Evolutionary conservation across 352 stramenopile species (phyloP), one percentile per base, ranked within the genome.

Genomic region (Phytophthora pisi): DNA sequence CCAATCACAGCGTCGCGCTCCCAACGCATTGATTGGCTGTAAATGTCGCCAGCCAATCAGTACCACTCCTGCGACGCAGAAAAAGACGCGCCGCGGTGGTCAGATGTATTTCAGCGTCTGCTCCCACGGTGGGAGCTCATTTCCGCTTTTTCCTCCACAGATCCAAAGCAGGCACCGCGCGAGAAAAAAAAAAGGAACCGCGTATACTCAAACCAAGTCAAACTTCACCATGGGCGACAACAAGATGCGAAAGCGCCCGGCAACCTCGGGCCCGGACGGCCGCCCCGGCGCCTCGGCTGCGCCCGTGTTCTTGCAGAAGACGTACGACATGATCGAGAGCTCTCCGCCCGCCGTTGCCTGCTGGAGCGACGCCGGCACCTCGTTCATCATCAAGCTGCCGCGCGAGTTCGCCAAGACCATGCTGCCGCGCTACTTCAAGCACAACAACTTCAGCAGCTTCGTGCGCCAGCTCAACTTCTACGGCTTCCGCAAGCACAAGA

Each of bases 391-490:
- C 72, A 97, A 97, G 76, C 78, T 94, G 57, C 90, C 92, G 57
- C 89, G 93, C 54, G 90, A 97, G 78, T 97, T 98, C 75, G 90
- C 92, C 10, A 91, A 91, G 66, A 84, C 83, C 34, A 95, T 97
- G 70, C 86, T 98, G 13, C 92, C 92, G 16, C 82, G 86, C 62
- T 98, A 97, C 80, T 98, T 98, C 68, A 98, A 97, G 82, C 92
- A 98, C 89, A 96, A 95, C 74, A 98, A 98, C 72, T 97, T 98
- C 66, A 95, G 88, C 62, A 95, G 81, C 54, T 98, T 98, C 74
- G 91, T 98, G 74, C 88, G 92, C 16, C 92, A 98, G 69, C 82
- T 98, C 51, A 98, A 98, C 75, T 97, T 98, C 61, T 98, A 98
- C 68, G 92, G 92, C 47, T 98, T 98, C 76, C 92, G 91, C 58